phyloP scores from a whole-genome alignment of 1,284 basidiomycete species.

The Malassezia cuniculi region DNA sequence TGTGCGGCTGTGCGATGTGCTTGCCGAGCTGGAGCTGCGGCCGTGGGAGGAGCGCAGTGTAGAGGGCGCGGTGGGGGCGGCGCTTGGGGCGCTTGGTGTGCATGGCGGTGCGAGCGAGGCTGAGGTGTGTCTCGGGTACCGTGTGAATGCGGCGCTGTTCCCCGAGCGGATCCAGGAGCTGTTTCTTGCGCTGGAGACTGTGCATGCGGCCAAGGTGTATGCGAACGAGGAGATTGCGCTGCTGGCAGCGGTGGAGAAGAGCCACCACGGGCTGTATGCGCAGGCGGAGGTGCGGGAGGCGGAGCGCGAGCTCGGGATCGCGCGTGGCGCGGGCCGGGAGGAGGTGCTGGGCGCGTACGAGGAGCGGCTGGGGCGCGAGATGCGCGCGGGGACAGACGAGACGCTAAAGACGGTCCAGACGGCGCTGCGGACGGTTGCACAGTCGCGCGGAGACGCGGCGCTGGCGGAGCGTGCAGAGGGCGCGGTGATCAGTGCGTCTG shows the following conservation, averaged over 20 bases:
- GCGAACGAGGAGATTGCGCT: constrained; percentile 1
- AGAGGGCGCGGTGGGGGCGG: too few species aligned
- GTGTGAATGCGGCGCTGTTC: constrained; percentile 2
- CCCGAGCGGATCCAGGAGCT: not conserved
- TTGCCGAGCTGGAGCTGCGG: too few species aligned
- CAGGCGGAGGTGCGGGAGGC: constrained; percentile 1
- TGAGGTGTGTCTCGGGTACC: constrained; percentile 1
- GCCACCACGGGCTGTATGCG: constrained; percentile 7
- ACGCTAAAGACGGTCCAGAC: not conserved
- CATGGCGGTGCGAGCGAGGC: not conserved
- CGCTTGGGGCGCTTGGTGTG: constrained; percentile 8
- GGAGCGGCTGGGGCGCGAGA: not conserved
- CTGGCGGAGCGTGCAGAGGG: constrained; percentile 55
- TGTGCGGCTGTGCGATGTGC: not conserved
- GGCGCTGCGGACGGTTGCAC: constrained; percentile 3
- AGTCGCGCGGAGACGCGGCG: not conserved
- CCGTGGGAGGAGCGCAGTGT: too few species aligned
- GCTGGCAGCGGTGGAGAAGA: constrained; percentile 6
- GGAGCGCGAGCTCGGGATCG: constrained; percentile 3
- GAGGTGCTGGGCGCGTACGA: constrained; percentile 4
- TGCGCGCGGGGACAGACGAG: constrained; percentile 8
- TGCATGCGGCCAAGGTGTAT: not conserved
- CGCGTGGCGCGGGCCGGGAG: not conserved
- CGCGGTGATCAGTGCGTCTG: too few species aligned
- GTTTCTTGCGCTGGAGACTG: constrained; percentile 5